A percentile compares a stretch with the other conserved stretches of the same genome.
Evolutionary conservation across 106 monocot species (phyloP).

Genomic region (Acorus calamus): DNA sequence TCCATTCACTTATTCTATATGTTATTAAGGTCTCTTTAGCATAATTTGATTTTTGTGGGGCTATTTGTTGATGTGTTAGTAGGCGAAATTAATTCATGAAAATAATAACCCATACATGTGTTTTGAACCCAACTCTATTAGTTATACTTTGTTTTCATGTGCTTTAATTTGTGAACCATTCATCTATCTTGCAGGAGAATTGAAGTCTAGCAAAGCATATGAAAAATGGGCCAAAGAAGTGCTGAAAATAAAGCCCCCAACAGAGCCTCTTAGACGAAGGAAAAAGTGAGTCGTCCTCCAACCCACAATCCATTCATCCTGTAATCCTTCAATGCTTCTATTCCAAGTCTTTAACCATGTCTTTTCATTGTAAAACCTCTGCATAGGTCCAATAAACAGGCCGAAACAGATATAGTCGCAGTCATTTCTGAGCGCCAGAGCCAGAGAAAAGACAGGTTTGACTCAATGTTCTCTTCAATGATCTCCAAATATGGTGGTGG

Average conservation of each 20-base stretch:
- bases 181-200: constrained; percentile 37
- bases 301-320: not conserved
- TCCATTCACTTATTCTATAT: too few relatives aligned
- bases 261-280: constrained; percentile 49
- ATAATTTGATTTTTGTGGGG: too few relatives aligned
- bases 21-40: too few relatives aligned
- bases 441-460: constrained; percentile 57
- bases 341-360: not conserved
- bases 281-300: constrained; percentile 26
- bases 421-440: constrained; percentile 52
- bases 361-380: not conserved
- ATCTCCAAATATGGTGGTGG: constrained; percentile 33
- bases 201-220: constrained; percentile 70
- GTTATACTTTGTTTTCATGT: too few relatives aligned
- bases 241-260: constrained; percentile 60
- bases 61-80: too few relatives aligned
- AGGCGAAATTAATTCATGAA: too few relatives aligned
- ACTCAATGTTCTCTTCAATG: constrained; percentile 69
- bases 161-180: too few relatives aligned
- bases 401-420: constrained; percentile 50
- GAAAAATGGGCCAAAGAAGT: constrained; percentile 77
- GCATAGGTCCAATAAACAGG: constrained; percentile 50
- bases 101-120: too few relatives aligned
- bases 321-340: too few relatives aligned
- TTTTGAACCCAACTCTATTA: too few relatives aligned